Percentiles rank a stretch among this genome's conserved stretches.
Evolutionary conservation across 73 alveolate genomes (phyloP).

Genomic region (Stentor coeruleus): DNA sequence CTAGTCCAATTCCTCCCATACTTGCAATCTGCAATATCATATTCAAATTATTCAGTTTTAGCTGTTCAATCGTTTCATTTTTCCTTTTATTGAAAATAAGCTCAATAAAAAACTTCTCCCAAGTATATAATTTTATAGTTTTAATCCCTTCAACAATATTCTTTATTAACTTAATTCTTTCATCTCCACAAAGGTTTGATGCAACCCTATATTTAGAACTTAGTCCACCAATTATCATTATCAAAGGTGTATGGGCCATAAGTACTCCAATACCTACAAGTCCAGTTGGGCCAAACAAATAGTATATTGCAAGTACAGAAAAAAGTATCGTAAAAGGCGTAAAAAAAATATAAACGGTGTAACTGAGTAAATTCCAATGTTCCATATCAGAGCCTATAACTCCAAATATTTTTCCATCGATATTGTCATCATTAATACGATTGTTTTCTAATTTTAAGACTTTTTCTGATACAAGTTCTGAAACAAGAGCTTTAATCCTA

Average conservation of each 20-base stretch:
- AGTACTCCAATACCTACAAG: neutral
- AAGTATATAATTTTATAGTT: slow-evolving; percentile 41
- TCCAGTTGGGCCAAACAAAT: neutral
- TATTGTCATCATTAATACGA: neutral
- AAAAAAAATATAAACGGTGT: neutral
- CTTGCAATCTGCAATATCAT: neutral
- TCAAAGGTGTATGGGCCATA: neutral
- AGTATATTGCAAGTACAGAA: neutral
- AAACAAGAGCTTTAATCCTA: neutral
- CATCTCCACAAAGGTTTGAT: slow-evolving; percentile 20
- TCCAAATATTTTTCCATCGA: neutral
- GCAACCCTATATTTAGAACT: neutral
- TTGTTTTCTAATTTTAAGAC: neutral
- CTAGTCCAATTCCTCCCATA: neutral
- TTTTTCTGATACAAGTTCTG: neutral
- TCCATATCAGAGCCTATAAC: neutral
- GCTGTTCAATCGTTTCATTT: slow-evolving; percentile 23
- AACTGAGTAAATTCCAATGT: neutral
- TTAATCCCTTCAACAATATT: slow-evolving; percentile 45
- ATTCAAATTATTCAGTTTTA: neutral
- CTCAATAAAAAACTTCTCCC: slow-evolving; percentile 44
- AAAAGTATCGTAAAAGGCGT: neutral
- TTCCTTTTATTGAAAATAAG: slow-evolving; percentile 25
- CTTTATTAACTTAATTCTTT: slow-evolving; percentile 33
- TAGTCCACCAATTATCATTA: neutral